Base-by-base conservation (phyloP, 352 stramenopile genomes). In the Phytophthora aleatoria region DNA sequence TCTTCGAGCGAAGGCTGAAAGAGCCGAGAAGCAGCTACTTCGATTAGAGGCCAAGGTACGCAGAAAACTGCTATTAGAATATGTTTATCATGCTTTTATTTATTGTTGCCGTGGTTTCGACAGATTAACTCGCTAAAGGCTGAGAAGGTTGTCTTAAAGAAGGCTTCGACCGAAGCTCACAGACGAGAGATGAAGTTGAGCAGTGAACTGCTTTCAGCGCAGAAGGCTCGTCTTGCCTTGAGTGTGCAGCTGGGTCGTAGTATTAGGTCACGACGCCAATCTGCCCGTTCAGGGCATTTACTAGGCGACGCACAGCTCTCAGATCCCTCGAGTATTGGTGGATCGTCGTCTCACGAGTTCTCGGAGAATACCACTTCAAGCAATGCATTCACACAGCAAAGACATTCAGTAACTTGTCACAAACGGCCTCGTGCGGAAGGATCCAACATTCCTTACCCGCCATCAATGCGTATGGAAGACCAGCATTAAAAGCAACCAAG, bases 101-200 rank as follows among this genome's bases (percentile, higher is more conserved):
- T 39, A 16, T 1, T 27, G 30, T 45, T 43, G 10, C 11, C 20
- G 20, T 52, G 24, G 24, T 58, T 15, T 20, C 20, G 13, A 26
- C 53, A 91, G 81, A 80, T 92, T 12, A 85, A 92, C 35, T 54
- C 51, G 7, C 50, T 92, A 3, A 63, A 45, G 26, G 69, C 68
- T 0, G 76, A 89, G 13, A 85, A 85, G 11, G 57, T 75, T 2
- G 43, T 49, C 9, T 75, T 89, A 15, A 89, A 84, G 38, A 52
- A 61, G 0, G 31, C 55, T 8, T 50, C 58, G 3, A 64, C 55
- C 20, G 65, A 59, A 24, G 67, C 69, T 1, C 67, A 73, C 38
- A 76, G 83, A 54, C 79, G 74, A 36, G 77, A 90, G 41, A 79
- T 68, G 45, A 79, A 88, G 26, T 65, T 70, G 6, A 76, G 73